Percentiles rank a stretch among this genome's conserved stretches.
Conservation (phyloP, 2,329 filamentous ascomycete genomes). For the Aspergillus texensis region DNA sequence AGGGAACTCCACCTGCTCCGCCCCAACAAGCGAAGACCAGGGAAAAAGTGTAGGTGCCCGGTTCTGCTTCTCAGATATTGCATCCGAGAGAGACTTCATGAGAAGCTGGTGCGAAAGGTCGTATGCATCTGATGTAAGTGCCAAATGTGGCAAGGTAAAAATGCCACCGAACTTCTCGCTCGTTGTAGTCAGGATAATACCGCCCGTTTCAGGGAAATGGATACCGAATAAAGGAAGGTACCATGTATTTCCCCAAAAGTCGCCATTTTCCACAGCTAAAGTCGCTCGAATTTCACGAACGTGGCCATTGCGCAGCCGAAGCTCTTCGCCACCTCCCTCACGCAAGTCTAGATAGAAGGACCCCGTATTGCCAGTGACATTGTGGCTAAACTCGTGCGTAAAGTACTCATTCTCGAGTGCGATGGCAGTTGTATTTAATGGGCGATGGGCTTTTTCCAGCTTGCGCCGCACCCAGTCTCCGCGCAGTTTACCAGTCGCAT, state of each 20-base stretch:
- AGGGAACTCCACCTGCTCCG: slow-evolving; percentile 51
- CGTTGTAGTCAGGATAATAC: slow-evolving; percentile 80
- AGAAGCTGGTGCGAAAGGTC: slow-evolving; percentile 65
- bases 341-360: slow-evolving; percentile 70
- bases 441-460: slow-evolving; percentile 51
- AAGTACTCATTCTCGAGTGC: slow-evolving; percentile 69
- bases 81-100: slow-evolving; percentile 69
- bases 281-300: slow-evolving; percentile 71
- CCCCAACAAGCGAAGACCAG: slow-evolving; percentile 71
- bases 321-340: slow-evolving; percentile 49
- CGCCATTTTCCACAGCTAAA: slow-evolving; percentile 71
- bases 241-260: slow-evolving; percentile 72
- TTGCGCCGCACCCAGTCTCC: slow-evolving; percentile 72
- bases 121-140: slow-evolving; percentile 61
- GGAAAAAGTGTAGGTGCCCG: slow-evolving; percentile 62
- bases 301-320: slow-evolving; percentile 50
- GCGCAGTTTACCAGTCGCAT: slow-evolving; percentile 74
- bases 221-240: slow-evolving; percentile 80
- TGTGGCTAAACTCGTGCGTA: slow-evolving; percentile 70
- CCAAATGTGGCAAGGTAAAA: slow-evolving; percentile 83
- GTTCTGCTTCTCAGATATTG: slow-evolving; percentile 66
- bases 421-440: slow-evolving; percentile 67
- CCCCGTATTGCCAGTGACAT: slow-evolving; percentile 74
- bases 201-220: slow-evolving; percentile 81
- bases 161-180: slow-evolving; percentile 95